Evolutionary conservation across 257 asterid species (phyloP).

Genomic region (Ehretia macrophylla): DNA sequence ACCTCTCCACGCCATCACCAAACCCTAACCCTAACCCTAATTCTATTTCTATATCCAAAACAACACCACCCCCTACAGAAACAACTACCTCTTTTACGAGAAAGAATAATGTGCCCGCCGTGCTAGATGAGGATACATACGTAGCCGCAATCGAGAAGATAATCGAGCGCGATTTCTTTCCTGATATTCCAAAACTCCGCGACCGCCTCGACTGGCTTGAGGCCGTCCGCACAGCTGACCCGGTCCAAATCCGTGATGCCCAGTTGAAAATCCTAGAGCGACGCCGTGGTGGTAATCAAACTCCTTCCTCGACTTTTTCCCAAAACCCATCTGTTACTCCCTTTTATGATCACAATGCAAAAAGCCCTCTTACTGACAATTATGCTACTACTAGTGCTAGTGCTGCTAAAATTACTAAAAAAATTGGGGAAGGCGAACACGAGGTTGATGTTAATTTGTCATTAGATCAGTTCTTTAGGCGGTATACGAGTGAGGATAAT

Average conservation of each 20-base stretch:
- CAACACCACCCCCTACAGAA: background rate
- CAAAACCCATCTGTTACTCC: constrained; percentile 71
- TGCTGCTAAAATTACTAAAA: constrained; percentile 9
- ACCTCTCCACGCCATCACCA: constrained; percentile 69
- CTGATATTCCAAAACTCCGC: constrained; percentile 87
- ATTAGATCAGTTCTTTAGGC: constrained; percentile 68
- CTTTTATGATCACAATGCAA: constrained; percentile 13
- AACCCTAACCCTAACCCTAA: constrained; percentile 18
- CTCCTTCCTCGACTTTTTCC: constrained; percentile 65
- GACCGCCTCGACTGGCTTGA: constrained; percentile 97
- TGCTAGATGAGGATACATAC: constrained; percentile 79
- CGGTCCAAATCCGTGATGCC: constrained; percentile 83
- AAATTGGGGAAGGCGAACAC: constrained; percentile 21
- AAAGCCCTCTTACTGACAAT: constrained; percentile 6
- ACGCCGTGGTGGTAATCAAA: constrained; percentile 47
- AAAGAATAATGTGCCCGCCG: constrained; percentile 40
- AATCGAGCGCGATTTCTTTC: constrained; percentile 90
- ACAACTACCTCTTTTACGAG: constrained; percentile 16
- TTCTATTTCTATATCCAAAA: background rate
- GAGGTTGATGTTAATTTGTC: constrained; percentile 49
- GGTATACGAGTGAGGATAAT: constrained; percentile 94
- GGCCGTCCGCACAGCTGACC: constrained; percentile 72
- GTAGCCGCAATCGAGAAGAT: constrained; percentile 90
- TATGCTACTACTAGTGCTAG: constrained; percentile 13
- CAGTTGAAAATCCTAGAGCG: constrained; percentile 90